Evolutionary conservation across 805 yeast genomes (phyloP).

Genomic region (Candida arabinofermentans): DNA sequence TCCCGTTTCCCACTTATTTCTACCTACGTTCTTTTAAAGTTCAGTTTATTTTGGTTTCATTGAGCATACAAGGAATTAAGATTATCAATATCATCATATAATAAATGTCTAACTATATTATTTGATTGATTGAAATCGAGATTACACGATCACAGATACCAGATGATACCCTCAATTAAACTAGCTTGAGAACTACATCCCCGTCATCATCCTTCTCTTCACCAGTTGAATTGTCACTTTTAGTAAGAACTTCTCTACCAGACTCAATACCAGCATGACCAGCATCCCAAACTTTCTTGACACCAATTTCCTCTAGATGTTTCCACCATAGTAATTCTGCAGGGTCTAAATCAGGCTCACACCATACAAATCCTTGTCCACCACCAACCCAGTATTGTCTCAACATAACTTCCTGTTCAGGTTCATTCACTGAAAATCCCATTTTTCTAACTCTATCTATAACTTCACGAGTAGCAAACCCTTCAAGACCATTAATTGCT

Average conservation of each 20-base stretch:
- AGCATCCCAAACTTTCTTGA: conserved; percentile 29
- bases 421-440: conserved; percentile 41
- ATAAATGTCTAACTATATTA: too few species aligned
- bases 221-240: neutral
- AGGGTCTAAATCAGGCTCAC: conserved; percentile 87
- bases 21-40: too few species aligned
- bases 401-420: conserved; percentile 61
- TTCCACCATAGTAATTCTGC: conserved; percentile 50
- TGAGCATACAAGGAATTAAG: too few species aligned
- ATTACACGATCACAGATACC: too few species aligned
- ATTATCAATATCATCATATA: too few species aligned
- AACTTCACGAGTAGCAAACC: conserved; percentile 33
- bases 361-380: conserved; percentile 87
- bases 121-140: too few species aligned
- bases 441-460: conserved; percentile 32
- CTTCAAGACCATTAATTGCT: conserved; percentile 40
- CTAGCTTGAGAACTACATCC: conserved; percentile 13
- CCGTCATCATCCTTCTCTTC: conserved; percentile 2
- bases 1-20: too few species aligned
- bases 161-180: too few species aligned
- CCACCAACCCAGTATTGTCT: conserved; percentile 86
- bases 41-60: too few species aligned
- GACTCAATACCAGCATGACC: conserved; percentile 11
- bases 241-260: conserved; percentile 14
- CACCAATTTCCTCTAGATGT: conserved; percentile 28